These are phyloP conservation scores for Candida taoyuanica DNA, from an alignment of 805 yeast genomes.

Conservation along the genomic window DNA sequence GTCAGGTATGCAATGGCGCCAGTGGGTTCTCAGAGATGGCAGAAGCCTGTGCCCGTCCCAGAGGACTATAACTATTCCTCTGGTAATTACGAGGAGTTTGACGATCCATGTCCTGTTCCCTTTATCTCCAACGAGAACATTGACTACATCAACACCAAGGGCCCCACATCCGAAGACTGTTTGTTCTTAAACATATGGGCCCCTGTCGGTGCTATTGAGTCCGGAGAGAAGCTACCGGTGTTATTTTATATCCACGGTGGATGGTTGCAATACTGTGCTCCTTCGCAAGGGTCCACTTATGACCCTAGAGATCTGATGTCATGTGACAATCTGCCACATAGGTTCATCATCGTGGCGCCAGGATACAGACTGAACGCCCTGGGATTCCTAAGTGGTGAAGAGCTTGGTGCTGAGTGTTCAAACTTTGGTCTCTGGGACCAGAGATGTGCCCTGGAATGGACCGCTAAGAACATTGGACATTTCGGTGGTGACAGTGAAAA, in stretches of 20 bases:
- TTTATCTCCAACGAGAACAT: conserved; percentile 21
- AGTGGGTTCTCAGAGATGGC: conserved; percentile 30
- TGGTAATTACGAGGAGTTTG: conserved; percentile 28
- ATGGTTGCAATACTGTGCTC: conserved; percentile 30
- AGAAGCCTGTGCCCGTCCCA: conserved; percentile 30
- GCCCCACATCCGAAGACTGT: conserved; percentile 29
- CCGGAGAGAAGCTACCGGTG: conserved; percentile 38
- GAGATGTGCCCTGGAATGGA: conserved; percentile 42
- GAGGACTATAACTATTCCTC: conserved; percentile 34
- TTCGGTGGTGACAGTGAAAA: conserved; percentile 44
- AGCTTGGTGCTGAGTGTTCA: conserved; percentile 7
- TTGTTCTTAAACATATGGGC: conserved; percentile 36
- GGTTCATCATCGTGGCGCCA: conserved; percentile 34
- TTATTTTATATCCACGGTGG: conserved; percentile 41
- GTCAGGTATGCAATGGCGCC: conserved; percentile 33
- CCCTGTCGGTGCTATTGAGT: conserved; percentile 32
- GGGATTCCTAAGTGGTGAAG: conserved; percentile 32
- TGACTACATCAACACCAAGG: conserved; percentile 6
- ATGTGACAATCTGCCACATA: conserved; percentile 25
- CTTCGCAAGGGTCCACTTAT: conserved; percentile 7
- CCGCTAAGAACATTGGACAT: conserved; percentile 33
- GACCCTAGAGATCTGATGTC: conserved; percentile 15
- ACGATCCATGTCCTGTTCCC: conserved; percentile 34
- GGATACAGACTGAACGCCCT: conserved; percentile 38
- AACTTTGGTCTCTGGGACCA: conserved; percentile 38